Percentiles rank a stretch among this genome's conserved stretches.
These are phyloP conservation scores for Penicillium antarcticum DNA, from an alignment of 495 filamentous ascomycete species.

Conservation along the genomic window DNA sequence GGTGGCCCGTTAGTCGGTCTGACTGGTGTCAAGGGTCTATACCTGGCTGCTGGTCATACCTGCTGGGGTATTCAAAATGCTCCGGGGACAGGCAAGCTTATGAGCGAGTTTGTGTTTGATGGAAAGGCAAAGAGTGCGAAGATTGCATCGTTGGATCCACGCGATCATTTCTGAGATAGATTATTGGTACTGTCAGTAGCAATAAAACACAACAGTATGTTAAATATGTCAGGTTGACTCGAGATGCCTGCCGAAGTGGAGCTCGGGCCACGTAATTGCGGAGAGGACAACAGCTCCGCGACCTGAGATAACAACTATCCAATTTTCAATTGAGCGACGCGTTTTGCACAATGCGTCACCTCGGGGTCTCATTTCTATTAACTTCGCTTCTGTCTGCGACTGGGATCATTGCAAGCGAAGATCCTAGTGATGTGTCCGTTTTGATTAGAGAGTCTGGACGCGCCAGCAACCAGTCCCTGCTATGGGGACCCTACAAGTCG, in stretches of 20 bases:
- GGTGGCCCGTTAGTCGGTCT: conserved; percentile 75
- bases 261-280: conserved; percentile 43
- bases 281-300: conserved; percentile 21
- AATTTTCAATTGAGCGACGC: conserved; percentile 23
- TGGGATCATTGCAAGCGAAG: conserved; percentile 31
- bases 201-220: neutral
- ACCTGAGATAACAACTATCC: conserved; percentile 10
- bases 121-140: conserved; percentile 74
- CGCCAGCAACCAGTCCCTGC: conserved; percentile 75
- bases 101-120: conserved; percentile 83
- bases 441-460: conserved; percentile 41
- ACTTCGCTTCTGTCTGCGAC: conserved; percentile 30
- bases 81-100: conserved; percentile 82
- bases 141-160: conserved; percentile 67
- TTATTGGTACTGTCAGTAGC: neutral
- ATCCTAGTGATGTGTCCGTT: conserved; percentile 34
- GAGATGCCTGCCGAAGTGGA: conserved; percentile 1
- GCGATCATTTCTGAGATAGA: conserved; percentile 41
- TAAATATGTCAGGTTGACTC: too few species aligned
- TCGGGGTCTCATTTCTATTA: conserved; percentile 25
- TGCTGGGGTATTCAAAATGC: conserved; percentile 99
- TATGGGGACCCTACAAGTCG: conserved; percentile 96
- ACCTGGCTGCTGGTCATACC: conserved; percentile 87
- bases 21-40: conserved; percentile 70
- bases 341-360: conserved; percentile 24